Evolutionary conservation across 345 rosid species (phyloP).

Genomic region (Eucalyptus melliodora): DNA sequence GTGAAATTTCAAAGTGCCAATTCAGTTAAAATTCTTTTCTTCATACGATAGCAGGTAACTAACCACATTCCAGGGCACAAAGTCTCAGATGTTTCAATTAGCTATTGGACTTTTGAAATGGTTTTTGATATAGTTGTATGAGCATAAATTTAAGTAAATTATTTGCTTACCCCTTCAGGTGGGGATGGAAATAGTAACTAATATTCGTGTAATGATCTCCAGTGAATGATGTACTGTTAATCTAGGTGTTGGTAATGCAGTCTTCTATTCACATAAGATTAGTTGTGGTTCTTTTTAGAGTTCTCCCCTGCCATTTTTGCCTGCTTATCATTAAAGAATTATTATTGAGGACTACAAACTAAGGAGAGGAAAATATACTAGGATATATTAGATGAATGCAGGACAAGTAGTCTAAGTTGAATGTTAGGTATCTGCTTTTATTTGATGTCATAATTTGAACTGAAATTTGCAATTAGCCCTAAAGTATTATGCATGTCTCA

Average conservation of each 20-base stretch:
- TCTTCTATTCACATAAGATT: not conserved
- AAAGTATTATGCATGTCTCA: not conserved
- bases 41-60: not conserved
- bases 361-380: not conserved
- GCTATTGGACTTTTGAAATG: not conserved
- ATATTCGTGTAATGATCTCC: not conserved
- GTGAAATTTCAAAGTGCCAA: not conserved
- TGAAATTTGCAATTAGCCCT: not conserved
- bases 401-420: not conserved
- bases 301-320: not conserved
- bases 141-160: not conserved
- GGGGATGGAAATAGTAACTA: not conserved
- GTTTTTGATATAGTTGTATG: not conserved
- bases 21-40: not conserved
- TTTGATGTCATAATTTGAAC: not conserved
- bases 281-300: not conserved
- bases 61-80: not conserved
- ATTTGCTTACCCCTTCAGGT: not conserved
- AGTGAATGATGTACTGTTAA: not conserved
- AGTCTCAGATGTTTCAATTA: not conserved
- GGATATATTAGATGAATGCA: not conserved
- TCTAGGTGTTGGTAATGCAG: not conserved
- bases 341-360: not conserved
- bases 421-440: not conserved
- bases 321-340: not conserved